Evolutionary conservation across 2,329 filamentous ascomycete genomes (phyloP), one percentile per base, ranked within the genome.

Genomic region (Colletotrichum neosansevieriae): DNA sequence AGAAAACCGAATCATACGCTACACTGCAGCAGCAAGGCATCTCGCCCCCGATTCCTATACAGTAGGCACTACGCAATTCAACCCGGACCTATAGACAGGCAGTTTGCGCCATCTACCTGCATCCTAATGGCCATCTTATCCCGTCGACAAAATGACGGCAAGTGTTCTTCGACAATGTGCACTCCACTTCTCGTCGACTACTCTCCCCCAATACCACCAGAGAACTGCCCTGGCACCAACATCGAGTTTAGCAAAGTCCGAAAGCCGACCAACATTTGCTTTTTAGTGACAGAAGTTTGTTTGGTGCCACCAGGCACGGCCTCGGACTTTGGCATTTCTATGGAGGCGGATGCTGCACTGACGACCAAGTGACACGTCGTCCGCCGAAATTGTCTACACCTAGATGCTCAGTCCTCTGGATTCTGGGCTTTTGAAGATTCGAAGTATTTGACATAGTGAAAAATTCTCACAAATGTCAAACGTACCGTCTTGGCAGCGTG

Each of bases 211-310:
- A 21, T 21, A 3, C 24, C 34, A 38, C 5, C 36, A 38, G 36
- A 38, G 36, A 15, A 15, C 36, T 6, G n/a, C 42, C 1, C 42
- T n/a, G n/a, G 3, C 15, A 45, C 42, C 15, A 19, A 45, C 3
- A 45, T 21, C 21, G 3, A 36, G 15, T 15, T 12, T 12, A 4
- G 13, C 5, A 13, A 4, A 17, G 4, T 38, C 36, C 3, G 29
- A 53, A 19, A 13, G 9, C 49, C 49, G 29, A 53, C 29, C n/a
- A n/a, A 17, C 6, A 12, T 34, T 50, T 49, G 32, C 29, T 29
- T 50, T 50, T 47, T n/a, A 19, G 32, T 40, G 32, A 58, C 49
- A 12, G 60, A 63, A 63, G 42, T 34, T 11, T 62, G 56, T 17
- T 47, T 7, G 10, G 12, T 42, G n/a, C 34, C 58, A 42, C 4